Evolutionary conservation across 2,329 filamentous ascomycete species (phyloP).

Genomic region (Aspergillus versicolor): DNA sequence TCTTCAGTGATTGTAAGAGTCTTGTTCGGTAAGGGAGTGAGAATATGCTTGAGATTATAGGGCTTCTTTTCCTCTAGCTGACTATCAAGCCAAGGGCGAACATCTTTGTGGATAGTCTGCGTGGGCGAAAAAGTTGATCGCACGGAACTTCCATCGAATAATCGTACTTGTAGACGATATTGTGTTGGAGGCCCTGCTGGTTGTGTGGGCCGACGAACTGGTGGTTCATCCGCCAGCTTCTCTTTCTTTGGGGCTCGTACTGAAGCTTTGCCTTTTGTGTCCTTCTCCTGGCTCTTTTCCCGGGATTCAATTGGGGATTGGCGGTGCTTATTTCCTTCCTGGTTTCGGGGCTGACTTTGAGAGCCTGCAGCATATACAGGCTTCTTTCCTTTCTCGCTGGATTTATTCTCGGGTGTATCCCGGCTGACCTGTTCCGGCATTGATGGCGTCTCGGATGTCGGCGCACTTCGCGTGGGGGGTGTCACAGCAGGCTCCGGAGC

Average conservation of each 20-base stretch:
- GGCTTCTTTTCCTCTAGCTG: slow-evolving; percentile 61
- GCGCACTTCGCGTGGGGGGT: background rate
- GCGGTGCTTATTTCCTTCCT: slow-evolving; percentile 7
- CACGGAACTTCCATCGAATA: slow-evolving; percentile 81
- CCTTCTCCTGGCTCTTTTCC: slow-evolving; percentile 27
- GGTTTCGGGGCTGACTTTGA: slow-evolving; percentile 27
- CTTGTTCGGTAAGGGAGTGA: slow-evolving; percentile 74
- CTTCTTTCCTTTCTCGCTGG: slow-evolving; percentile 1
- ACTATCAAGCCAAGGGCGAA: slow-evolving; percentile 75
- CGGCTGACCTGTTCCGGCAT: background rate
- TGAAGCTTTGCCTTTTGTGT: slow-evolving; percentile 9
- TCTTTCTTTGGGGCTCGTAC: slow-evolving; percentile 12
- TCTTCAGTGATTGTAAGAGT: slow-evolving; percentile 76
- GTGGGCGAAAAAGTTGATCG: slow-evolving; percentile 67
- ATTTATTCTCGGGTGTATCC: background rate
- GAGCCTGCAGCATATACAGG: background rate
- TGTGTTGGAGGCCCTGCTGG: slow-evolving; percentile 26
- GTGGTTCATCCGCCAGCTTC: slow-evolving; percentile 10
- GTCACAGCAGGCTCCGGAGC: slow-evolving; percentile 7
- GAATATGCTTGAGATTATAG: slow-evolving; percentile 81
- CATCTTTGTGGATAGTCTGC: slow-evolving; percentile 62
- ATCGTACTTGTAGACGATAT: slow-evolving; percentile 71
- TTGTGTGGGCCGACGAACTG: slow-evolving; percentile 13
- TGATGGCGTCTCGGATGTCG: background rate
- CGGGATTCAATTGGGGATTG: background rate